Evolutionary conservation across 1,284 basidiomycete species (phyloP), one percentile per base, ranked within the genome.

Genomic region (Takashimella koratensis): DNA sequence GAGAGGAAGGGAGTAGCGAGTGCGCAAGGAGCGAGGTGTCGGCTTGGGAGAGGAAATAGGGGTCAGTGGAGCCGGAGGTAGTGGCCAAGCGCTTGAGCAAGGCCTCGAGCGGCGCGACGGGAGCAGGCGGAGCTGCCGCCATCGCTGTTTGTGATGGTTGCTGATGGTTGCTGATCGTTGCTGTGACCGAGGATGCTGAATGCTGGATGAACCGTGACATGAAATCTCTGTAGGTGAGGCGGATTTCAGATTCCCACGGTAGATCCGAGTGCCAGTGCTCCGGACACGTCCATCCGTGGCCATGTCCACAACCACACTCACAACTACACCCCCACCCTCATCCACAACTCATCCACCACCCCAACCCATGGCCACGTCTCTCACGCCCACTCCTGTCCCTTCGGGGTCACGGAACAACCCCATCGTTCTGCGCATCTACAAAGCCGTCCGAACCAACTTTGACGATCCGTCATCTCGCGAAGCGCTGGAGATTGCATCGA

Each of bases 381-480:
- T 47, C 22, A 45, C 56, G 5, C 55, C 61, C 4, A 58, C 64
- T 3, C 63, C 67, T 0, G 58, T 60, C 0, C 62, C 69, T 3
- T 55, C 68, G 21, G 60, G 65, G 6, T 51, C 64, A 25, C 56
- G 71, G 40, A 66, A 75, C 46, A 79, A 79, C 59, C 90, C 90
- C 1, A 81, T 94, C 45, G 84, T 87, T 19, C 76, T 88, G 5
- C 82, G 90, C n/a, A 78, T 95, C 19, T 91, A 90, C 76, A 95
- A 95, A 73, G 85, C 95, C 51, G 80, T 95, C 22, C 84, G 86
- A 23, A 89, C 84, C 52, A 74, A 74, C 42, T 93, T 89, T 61
- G 86, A 92, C 48, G 90, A 94, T 68, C 80, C 84, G 11, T 82
- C 84, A 1, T 90, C 88, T 0, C 79, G 81, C 39, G 87, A 92